Evolutionary conservation across 108 stramenopile species (phyloP).

Genomic region (Skeletonema grethae): DNA sequence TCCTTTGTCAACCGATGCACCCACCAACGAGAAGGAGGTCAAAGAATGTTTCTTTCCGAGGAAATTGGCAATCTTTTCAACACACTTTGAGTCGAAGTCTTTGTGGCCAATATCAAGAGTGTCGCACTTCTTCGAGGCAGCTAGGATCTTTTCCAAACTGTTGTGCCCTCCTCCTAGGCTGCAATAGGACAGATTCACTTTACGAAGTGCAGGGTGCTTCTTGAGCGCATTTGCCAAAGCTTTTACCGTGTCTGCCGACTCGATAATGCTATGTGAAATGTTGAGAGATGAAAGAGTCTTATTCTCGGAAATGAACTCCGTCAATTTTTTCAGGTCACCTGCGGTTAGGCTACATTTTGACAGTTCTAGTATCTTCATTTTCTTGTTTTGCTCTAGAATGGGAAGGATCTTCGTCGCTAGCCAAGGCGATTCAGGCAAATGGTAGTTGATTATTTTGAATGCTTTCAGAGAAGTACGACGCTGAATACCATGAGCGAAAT

Average conservation of each 20-base stretch:
- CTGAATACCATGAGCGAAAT: constrained; percentile 10
- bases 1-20: neutral
- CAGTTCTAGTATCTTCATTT: neutral
- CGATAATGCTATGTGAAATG: neutral
- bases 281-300: neutral
- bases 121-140: constrained; percentile 4
- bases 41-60: constrained; percentile 4
- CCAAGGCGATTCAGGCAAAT: constrained; percentile 8
- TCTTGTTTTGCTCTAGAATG: neutral
- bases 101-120: neutral
- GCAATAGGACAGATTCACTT: neutral
- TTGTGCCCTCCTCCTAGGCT: neutral
- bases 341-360: neutral
- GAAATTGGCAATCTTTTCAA: neutral
- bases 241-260: neutral
- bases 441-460: constrained; percentile 4
- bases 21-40: neutral
- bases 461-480: neutral
- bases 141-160: neutral
- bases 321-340: neutral
- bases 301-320: neutral
- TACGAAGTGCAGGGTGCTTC: neutral
- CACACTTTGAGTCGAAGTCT: neutral
- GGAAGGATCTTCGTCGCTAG: neutral
- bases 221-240: constrained; percentile 1